Base-by-base conservation (phyloP, 768 basidiomycete species). In the Tricholoma saponaceum region DNA sequence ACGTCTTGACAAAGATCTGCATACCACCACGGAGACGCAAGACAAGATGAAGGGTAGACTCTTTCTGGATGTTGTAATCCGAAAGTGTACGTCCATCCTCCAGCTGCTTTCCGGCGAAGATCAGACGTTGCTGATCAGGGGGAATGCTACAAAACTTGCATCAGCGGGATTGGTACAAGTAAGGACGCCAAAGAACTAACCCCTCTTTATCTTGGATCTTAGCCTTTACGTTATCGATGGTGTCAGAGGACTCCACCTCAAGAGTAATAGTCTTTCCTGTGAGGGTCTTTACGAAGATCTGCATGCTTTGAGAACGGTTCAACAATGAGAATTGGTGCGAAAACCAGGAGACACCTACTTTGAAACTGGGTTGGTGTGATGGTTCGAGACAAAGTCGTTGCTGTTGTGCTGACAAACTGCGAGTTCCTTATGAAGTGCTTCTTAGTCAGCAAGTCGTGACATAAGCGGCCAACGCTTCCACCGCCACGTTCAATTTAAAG, bases 1-100 rank as follows among this genome's bases (percentile, higher is more conserved):
- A 65, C 16, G 78, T 77, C 71, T 81, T 80, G 58, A 81, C 74
- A 58, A 79, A 80, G 58, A 78, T 79, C 58, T 72, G 70, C 72
- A 81, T 80, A 22, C 72, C 69, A 32, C 70, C 70, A 46, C 69
- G 70, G 16, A 71, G 64, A 57, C 72, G 70, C 26, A 73, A 67
- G 20, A 72, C 69, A 53, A 79, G 76, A 37, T 65, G 64, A 25
- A 65, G 60, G 9, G 64, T 65, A 6, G 64, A 65, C 52, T 65
- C 64, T 43, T 64, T 64, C 63, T 64, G 63, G 28, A 64, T 64
- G 41, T 64, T 64, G 32, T 64, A 64, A 28, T 64, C 63, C 0
- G 63, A 64, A 8, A 64, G 59, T 3, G 63, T 64, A 7, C 63
- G 63, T 6, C 63, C 63, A 25, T 64, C 63, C 26, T 64, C 63